Evolutionary conservation across 306 rosid species (phyloP), one percentile per base, ranked within the genome.

Genomic region (Trichosanthes truncata): DNA sequence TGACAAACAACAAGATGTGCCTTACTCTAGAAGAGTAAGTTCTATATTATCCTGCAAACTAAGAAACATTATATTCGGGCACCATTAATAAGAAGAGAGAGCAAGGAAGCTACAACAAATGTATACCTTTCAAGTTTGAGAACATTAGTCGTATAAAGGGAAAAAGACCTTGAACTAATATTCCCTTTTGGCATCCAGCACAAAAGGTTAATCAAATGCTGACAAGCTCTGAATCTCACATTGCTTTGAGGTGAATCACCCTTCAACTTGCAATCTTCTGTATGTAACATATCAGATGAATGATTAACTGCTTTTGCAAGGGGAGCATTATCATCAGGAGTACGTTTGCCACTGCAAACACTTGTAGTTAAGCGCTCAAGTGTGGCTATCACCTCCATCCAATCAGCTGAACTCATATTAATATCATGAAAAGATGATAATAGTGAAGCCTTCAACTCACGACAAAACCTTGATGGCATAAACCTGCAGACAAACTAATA

Each of bases 71-170:
- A 68, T 40, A 38, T 46, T 25, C 52, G 38, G 33, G 51, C 18
- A 63, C 73, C 57, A 61, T 45, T 38, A 17, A 48, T 48, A 49
- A 33, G 61, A 78, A 63, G 33, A 78, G 23, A 78, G 26, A 15
- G 57, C 55, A 41, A 78, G 14, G 26, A 61, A 61, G 35, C n/a
- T 15, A 56, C 2, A 31, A 33, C 41, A 78, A 59, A 59, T 66
- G 23, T 25, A 51, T 88, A 94, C 98, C 98, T 79, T 87, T 94
- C 97, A 79, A 94, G 92, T 85, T 94, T 90, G 83, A 94, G 91
- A 83, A 94, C 81, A 79, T 84, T 80, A 53, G 92, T 81, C 41
- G 82, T 80, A 78, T 82, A 77, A 74, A n/a, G 85, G 75, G 89
- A 85, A 63, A 84, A 79, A 73, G 98, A 87, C 79, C 68, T 86